Percentiles rank a stretch among this genome's conserved stretches.
These are phyloP conservation scores for Bromus sterilis DNA, from an alignment of 176 grass and related monocot species.

Conservation along the genomic window DNA sequence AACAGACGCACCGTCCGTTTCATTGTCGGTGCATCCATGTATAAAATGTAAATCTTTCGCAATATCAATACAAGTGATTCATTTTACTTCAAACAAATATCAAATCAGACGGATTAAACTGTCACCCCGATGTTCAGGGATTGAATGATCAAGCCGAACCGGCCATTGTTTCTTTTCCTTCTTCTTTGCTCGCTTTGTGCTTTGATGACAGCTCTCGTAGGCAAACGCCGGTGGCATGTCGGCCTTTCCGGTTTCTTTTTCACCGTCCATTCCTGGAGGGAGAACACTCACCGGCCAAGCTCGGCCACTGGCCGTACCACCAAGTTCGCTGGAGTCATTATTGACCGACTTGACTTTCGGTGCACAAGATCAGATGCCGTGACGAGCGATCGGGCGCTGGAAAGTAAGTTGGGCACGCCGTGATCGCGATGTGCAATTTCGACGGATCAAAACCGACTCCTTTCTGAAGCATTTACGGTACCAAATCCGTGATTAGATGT, in stretches of 20 bases:
- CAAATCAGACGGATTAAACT: not conserved
- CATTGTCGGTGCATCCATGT: too few relatives aligned
- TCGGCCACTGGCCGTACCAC: not conserved
- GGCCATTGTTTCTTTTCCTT: not conserved
- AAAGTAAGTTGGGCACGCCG: conserved; percentile 2
- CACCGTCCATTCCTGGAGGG: not conserved
- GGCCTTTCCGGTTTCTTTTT: conserved; percentile 31
- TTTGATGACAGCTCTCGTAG: not conserved
- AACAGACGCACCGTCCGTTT: too few relatives aligned
- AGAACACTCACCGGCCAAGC: not conserved
- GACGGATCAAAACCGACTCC: not conserved
- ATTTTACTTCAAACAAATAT: too few relatives aligned
- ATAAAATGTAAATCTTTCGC: too few relatives aligned
- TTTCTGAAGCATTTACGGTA: not conserved
- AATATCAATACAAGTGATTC: too few relatives aligned
- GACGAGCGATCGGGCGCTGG: not conserved
- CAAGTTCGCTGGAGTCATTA: not conserved
- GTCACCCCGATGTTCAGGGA: not conserved
- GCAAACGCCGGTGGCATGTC: conserved; percentile 45
- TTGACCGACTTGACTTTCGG: conserved; percentile 31
- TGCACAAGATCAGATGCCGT: not conserved
- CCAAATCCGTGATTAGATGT: not conserved
- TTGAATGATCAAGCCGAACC: too few relatives aligned
- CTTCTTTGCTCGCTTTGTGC: conserved; percentile 22
- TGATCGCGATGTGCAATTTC: not conserved